Base-by-base conservation (phyloP, 495 filamentous ascomycete species). In the Jackrogersella minutella region DNA sequence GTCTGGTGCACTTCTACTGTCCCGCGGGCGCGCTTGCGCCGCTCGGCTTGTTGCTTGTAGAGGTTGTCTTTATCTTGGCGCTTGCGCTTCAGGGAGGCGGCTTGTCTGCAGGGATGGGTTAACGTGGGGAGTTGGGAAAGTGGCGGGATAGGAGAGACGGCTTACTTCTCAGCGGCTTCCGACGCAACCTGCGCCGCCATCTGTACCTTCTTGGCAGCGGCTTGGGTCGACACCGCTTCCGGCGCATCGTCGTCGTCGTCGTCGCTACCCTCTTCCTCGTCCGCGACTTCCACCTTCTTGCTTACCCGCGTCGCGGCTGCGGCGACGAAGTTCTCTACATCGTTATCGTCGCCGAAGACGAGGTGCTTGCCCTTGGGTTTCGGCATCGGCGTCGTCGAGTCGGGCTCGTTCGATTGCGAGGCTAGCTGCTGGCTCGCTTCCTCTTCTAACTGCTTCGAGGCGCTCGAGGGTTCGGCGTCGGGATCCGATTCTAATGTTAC, bases 181-280 rank as follows among this genome's bases (percentile, higher is more conserved):
- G 69, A 70, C 14, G 77, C 79, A 26, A 69, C 73, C 44, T 77
- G 66, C 0, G 74, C 62, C 13, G 78, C 77, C 58, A 80, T 74
- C 19, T 70, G 46, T 13, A 69, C 64, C 24, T 78, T 61, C 3
- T 73, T 74, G 16, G 75, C 77, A 10, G 74, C 77, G 9, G 66
- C 71, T 22, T 75, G 70, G 1, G 79, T 78, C 3, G 81, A 81
- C 0, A 82, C 72, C 2, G 74, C 80, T 61, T 83, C 81, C 0
- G 81, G 80, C 3, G 79, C 74, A 37, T 75, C 79, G 16, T 80
- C 79, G 34, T 81, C 79, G 19, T 80, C 79, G 34, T 81, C 79
- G 51, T 81, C 78, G 1, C 73, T 74, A 5, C 70, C 68, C n/a
- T 72, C 70, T 14, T 74, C 75, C 5, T 73, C 22, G 2, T 62